A percentile compares a stretch with the other conserved stretches of the same genome.
Conservation (phyloP, 176 grass and related monocot genomes). For the Musa schizocarpa region DNA sequence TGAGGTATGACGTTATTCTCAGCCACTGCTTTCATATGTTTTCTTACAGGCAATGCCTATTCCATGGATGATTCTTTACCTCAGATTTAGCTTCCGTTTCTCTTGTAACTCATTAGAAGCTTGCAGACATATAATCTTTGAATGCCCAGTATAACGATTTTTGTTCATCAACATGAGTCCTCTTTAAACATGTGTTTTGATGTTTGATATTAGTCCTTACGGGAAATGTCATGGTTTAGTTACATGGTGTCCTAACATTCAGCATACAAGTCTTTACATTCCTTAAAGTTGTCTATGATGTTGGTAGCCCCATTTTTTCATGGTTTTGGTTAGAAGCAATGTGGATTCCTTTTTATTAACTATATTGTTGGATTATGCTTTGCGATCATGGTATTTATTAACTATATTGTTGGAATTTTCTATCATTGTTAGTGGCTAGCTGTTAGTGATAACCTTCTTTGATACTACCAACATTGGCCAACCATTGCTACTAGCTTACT, state of each 20-base stretch:
- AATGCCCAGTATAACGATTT: not conserved
- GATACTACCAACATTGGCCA: not conserved
- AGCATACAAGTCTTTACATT: not conserved
- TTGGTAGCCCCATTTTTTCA: not conserved
- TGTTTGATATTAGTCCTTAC: not conserved
- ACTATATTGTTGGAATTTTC: not conserved
- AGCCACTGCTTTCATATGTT: not conserved
- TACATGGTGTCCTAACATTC: not conserved
- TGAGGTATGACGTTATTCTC: conserved; percentile 40
- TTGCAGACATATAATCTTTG: not conserved
- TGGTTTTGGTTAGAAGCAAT: not conserved
- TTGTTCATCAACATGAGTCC: not conserved
- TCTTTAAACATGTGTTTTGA: not conserved
- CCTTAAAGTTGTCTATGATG: not conserved
- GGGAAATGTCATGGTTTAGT: not conserved
- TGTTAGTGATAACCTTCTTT: not conserved
- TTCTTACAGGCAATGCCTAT: conserved; percentile 7
- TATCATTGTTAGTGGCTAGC: not conserved
- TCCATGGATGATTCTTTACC: not conserved
- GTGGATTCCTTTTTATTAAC: not conserved
- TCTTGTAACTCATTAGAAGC: not conserved
- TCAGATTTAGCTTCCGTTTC: not conserved
- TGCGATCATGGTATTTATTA: not conserved
- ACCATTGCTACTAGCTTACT: not conserved
- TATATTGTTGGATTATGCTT: not conserved